Base-by-base conservation (phyloP, 2,329 filamentous ascomycete species). In the Penicillium sp. region DNA sequence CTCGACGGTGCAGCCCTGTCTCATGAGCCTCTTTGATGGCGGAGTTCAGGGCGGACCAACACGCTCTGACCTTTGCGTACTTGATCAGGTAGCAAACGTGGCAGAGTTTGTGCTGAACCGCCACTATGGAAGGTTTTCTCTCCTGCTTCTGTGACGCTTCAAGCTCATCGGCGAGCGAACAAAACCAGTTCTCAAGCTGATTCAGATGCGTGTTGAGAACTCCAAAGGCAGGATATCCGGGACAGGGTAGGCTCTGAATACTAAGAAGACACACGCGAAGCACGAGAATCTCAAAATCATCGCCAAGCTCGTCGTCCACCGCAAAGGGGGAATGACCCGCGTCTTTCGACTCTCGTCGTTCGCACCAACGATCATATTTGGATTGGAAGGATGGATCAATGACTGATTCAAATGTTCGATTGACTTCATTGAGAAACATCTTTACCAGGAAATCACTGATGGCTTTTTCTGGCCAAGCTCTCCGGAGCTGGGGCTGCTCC, bases 11-110 rank as follows among this genome's bases (percentile, higher is more conserved):
- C 4, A 56, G 28, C 9, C 51, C 51, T 12, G 54, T 34, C 28
- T 53, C 53, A 44, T 49, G 53, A 3, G 53, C 53, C 39, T 54
- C 51, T 12, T 50, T 48, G 3, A 56, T 43, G 4, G 53, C 46
- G 11, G 43, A 39, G 43, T 43, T 54, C 9, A 56, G 42, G 37
- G 46, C 35, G 5, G 51, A 47, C 53, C 53, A 56, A 32, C 47
- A 44, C 28, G 49, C 42, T 24, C 53, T 47, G 26, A 56, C 47
- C 11, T 47, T 48, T 2, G 47, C 48, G 13, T 51, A 50, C 9
- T 51, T 51, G 13, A 48, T 45, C 25, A 56, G 11, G 41, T 56
- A 56, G 33, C 39, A 47, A 3, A 54, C 47, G 33, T 56, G 49
- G 12, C 45, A 52, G 26, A 52, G 53, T 29, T 49, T 45, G 36